A percentile compares a stretch with the other conserved stretches of the same genome.
Conservation (phyloP, 495 filamentous ascomycete genomes). For the Penicillium coffeae region DNA sequence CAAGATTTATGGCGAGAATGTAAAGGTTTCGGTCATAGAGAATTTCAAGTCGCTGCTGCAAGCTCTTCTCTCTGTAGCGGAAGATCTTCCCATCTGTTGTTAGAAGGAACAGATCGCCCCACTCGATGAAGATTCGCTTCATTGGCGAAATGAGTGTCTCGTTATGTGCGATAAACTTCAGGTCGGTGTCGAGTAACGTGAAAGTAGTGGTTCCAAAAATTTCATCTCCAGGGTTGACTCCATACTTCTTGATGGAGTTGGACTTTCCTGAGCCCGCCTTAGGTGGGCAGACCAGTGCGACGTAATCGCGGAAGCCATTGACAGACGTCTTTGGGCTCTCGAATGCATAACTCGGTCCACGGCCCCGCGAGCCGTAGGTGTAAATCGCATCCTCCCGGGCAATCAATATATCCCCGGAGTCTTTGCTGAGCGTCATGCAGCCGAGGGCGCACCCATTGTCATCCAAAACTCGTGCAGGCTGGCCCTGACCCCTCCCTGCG, state of each 20-base stretch:
- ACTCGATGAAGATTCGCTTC: constrained; percentile 75
- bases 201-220: constrained; percentile 81
- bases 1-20: constrained; percentile 85
- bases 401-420: constrained; percentile 79
- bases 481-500: constrained; percentile 80
- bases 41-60: constrained; percentile 89
- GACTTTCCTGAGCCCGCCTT: constrained; percentile 51
- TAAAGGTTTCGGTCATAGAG: constrained; percentile 93
- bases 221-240: constrained; percentile 62
- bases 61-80: constrained; percentile 86
- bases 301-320: constrained; percentile 76
- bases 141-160: constrained; percentile 77
- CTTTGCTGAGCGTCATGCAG: constrained; percentile 83
- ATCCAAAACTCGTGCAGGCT: constrained; percentile 82
- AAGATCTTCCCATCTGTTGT: constrained; percentile 89
- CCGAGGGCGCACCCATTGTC: constrained; percentile 84
- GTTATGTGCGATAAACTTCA: constrained; percentile 87
- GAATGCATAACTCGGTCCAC: constrained; percentile 82
- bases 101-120: constrained; percentile 86
- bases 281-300: constrained; percentile 84
- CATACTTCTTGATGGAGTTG: constrained; percentile 59
- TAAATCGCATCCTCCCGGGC: constrained; percentile 93
- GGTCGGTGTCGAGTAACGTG: constrained; percentile 81
- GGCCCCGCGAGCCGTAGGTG: constrained; percentile 80
- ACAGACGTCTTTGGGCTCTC: constrained; percentile 86